Percentiles rank a stretch among this genome's conserved stretches.
These are phyloP conservation scores for Musa beccarii DNA, from an alignment of 176 grass and related monocot species.

Conservation along the genomic window DNA sequence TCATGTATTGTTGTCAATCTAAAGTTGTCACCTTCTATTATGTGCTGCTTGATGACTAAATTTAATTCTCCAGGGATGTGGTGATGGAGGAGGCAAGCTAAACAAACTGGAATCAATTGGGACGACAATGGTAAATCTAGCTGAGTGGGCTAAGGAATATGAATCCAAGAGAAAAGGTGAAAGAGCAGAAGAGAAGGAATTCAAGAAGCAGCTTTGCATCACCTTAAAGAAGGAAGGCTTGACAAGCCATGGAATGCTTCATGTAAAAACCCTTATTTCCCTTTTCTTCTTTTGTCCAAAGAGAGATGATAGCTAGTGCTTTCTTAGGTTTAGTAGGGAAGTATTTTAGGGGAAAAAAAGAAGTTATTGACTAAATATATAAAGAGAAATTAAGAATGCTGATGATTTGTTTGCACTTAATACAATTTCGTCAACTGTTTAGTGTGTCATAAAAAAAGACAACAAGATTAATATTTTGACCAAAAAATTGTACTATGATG, in stretches of 20 bases:
- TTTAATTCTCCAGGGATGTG: conserved; percentile 51
- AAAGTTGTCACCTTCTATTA: too few relatives aligned
- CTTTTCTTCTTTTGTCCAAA: conserved; percentile 1
- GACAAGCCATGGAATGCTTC: conserved; percentile 65
- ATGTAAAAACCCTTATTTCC: conserved; percentile 41
- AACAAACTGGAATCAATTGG: conserved; percentile 68
- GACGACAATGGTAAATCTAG: conserved; percentile 55
- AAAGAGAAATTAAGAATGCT: too few relatives aligned
- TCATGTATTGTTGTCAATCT: neutral
- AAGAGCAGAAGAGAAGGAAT: conserved; percentile 19
- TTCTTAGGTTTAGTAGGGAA: too few relatives aligned
- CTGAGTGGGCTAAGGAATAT: conserved; percentile 59
- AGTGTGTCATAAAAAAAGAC: too few relatives aligned
- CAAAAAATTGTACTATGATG: too few relatives aligned
- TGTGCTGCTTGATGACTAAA: neutral
- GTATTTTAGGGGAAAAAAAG: too few relatives aligned
- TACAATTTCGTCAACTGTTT: too few relatives aligned
- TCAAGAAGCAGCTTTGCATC: conserved; percentile 52
- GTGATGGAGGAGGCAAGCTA: conserved; percentile 45
- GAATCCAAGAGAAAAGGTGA: conserved; percentile 29
- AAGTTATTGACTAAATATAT: too few relatives aligned
- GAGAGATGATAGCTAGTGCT: too few relatives aligned
- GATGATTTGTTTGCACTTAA: too few relatives aligned
- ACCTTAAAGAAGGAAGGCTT: conserved; percentile 49
- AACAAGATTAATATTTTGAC: too few relatives aligned